Evolutionary conservation across 2,329 filamentous ascomycete species (phyloP), one percentile per base, ranked within the genome.

Genomic region (Zasmidium angulare): DNA sequence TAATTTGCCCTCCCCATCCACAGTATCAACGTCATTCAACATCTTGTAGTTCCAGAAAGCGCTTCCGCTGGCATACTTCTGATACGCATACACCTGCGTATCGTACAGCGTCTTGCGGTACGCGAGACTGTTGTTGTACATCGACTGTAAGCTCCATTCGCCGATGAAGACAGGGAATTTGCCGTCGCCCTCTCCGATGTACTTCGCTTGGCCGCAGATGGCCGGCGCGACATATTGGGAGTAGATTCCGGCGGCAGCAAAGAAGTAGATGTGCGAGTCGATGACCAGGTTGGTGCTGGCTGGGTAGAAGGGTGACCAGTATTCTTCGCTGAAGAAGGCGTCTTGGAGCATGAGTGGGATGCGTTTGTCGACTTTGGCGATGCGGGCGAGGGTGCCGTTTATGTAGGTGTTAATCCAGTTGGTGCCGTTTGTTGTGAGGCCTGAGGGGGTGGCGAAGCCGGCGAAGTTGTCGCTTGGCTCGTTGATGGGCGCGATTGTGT

Each of bases 401-500:
- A 75, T 68, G 64, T 76, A 76, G 9, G 66, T 71, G 29, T 67
- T 63, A 4, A 74, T 65, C 71, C 71, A 76, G 29, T 62, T 66
- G 10, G 68, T 65, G 24, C 69, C 72, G 19, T 61, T 63, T 10
- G 66, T 63, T 1, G 71, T 66, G 2, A 76, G 66, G 7, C 69
- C 71, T 12, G 68, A 68, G 2, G 71, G 62, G 1, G 69, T 70
- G 22, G 67, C 74, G 50, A 76, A 76, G n/a, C 58, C 67, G 7
- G 64, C 58, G 31, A 76, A 62, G 58, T 74, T 74, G 65, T 77
- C 75, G 26, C 63, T 68, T 0, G 74, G 64, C 53, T 77, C 74
- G 63, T 77, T 77, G 63, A 77, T 71, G 3, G 74, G 73, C 2
- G 66, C 68, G 46, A 77, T 60, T 54, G 73, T 75, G 63, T 71